Conservation (phyloP, 768 basidiomycete species). For the Psilocybe azurescens region DNA sequence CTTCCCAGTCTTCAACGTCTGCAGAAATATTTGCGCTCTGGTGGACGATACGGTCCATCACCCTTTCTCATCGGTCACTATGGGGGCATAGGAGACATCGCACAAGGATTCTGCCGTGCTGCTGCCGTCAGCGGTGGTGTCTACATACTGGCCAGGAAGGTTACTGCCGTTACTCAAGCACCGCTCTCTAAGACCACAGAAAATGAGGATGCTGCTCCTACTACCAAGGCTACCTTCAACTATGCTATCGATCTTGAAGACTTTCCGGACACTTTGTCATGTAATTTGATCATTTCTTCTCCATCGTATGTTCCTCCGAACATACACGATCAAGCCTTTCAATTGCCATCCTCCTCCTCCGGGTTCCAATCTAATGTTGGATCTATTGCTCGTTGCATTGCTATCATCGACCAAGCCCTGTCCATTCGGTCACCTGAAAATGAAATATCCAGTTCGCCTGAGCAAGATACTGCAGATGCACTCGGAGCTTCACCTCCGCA, state of each 20-base stretch:
- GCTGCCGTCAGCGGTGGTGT: constrained; percentile 81
- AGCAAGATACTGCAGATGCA: constrained; percentile 3
- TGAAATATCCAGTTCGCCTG: not conserved
- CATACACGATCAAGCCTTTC: constrained; percentile 27
- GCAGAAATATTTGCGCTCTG: constrained; percentile 73
- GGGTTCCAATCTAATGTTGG: constrained; percentile 10
- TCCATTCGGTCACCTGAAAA: constrained; percentile 25
- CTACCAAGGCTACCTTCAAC: constrained; percentile 11
- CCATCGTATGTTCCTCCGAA: constrained; percentile 35
- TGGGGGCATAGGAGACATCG: constrained; percentile 90
- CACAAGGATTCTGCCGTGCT: constrained; percentile 89
- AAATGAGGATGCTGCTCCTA: not conserved
- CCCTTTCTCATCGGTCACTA: constrained; percentile 96
- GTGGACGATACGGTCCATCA: constrained; percentile 81
- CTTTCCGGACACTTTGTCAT: constrained; percentile 62
- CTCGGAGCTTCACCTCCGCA: not conserved
- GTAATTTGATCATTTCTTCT: constrained; percentile 61
- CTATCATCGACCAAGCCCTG: constrained; percentile 43
- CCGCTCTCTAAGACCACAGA: not conserved
- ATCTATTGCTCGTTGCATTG: constrained; percentile 38
- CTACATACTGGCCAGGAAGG: constrained; percentile 69
- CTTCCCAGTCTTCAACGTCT: constrained; percentile 71
- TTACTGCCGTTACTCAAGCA: constrained; percentile 35
- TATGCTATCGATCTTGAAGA: constrained; percentile 61
- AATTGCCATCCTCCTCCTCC: constrained; percentile 15